Base-by-base conservation (phyloP, 345 rosid species). In the Lumnitzera racemosa region DNA sequence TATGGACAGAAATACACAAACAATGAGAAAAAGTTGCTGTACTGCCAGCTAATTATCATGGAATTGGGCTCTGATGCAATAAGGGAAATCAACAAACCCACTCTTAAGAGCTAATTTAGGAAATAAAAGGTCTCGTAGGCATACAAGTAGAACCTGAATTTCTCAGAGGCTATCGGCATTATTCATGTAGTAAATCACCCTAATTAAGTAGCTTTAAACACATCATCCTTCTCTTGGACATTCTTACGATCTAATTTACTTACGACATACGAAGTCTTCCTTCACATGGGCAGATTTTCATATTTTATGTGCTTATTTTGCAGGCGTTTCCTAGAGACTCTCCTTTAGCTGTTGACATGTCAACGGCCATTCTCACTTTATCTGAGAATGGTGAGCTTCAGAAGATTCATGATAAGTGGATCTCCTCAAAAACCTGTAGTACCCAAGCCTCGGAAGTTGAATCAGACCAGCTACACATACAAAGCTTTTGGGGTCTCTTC, bases 301-400 rank as follows among this genome's bases (percentile, higher is more conserved):
- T 6, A n/a, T 55, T 29, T 52, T 50, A 9, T 25, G 12, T 23
- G 12, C 50, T 25, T 62, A 57, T 57, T 51, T 48, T 53, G 41
- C 58, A 91, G 98, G 96, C 90, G 65, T 91, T 91, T 70, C 90
- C 87, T 1, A 78, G 92, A 74, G 96, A 83, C 76, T 89, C 96
- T 51, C 98, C 95, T 2, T 74, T 91, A 70, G 86, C 89, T 13
- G 29, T 88, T 10, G 98, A 91, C 76, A 77, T 89, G 87, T 91
- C 98, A 41, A 91, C 95, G 0, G 96, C 98, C 13, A 78, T 91
- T 62, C 87, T 91, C 47, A 58, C 74, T 3, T 72, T 91, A 62
- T 88, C 96, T 2, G 98, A 91, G 73, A 89, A 78, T 3, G 98
- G 95, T 12, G 63, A 88, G 29, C 96, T 91, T 65, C 90, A 84